Conservation (phyloP, 2,329 filamentous ascomycete species). For the Fusarium ramigenum region DNA sequence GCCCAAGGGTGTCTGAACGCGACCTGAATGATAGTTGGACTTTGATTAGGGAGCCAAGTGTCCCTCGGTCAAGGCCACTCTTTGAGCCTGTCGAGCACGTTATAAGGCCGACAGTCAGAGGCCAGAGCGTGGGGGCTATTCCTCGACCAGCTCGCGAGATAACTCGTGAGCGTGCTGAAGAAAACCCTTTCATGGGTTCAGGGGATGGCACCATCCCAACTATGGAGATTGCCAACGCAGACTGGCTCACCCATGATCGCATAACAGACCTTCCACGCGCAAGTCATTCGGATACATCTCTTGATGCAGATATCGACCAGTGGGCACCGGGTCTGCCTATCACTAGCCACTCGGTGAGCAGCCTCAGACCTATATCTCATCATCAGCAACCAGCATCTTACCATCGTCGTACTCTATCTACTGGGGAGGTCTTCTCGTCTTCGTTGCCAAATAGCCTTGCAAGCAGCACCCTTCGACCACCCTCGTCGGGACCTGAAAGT, state of each 20-base stretch:
- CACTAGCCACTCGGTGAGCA: constrained; percentile 25
- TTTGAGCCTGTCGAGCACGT: background rate
- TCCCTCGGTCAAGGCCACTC: background rate
- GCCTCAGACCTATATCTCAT: constrained; percentile 1
- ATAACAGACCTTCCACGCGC: background rate
- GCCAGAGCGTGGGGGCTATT: background rate
- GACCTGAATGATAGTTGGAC: background rate
- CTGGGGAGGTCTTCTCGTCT: constrained; percentile 18
- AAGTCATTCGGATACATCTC: constrained; percentile 22
- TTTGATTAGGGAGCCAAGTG: background rate
- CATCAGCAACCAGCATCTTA: background rate
- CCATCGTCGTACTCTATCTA: constrained; percentile 12
- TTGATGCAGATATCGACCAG: constrained; percentile 22
- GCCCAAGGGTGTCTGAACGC: constrained; percentile 1
- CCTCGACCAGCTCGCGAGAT: background rate
- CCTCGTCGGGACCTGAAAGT: constrained; percentile 18
- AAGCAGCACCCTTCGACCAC: constrained; percentile 28
- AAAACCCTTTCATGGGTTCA: constrained; percentile 29
- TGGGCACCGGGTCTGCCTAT: constrained; percentile 30
- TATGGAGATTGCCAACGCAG: constrained; percentile 13
- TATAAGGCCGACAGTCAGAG: background rate
- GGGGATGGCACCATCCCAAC: constrained; percentile 15
- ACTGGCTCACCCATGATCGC: constrained; percentile 17
- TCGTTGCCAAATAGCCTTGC: constrained; percentile 27
- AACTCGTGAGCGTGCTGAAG: constrained; percentile 10